Evolutionary conservation across 257 asterid genomes (phyloP), one percentile per base, ranked within the genome.

Genomic region (Thymus quinquecostatus): DNA sequence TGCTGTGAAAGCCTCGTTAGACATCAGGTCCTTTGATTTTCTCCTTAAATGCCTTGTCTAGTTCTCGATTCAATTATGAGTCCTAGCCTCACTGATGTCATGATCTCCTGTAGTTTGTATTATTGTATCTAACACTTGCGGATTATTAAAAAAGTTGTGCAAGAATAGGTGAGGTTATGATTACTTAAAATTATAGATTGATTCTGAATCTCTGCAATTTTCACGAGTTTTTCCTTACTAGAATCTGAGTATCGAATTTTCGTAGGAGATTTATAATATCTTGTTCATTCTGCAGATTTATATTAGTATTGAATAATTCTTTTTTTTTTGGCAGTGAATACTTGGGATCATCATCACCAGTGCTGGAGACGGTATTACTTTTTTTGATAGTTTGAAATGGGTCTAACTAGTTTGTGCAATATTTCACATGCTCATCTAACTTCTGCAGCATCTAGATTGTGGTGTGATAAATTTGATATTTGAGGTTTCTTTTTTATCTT

Each of bases 271-370:
- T 64, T 65, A 27, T 64, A 21, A 14, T 9, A 33, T 50, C 5
- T 8, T 64, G 66, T 73, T 69, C 66, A 9, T 57, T 48, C 11
- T 5, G 43, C 43, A 21, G 34, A 66, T 59, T 12, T 38, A 48
- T 53, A 50, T 44, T 68, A 30, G 58, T 66, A 66, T 75, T 41
- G 43, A 76, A 36, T 75, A 44, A 27, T 29, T 71, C 10, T 0
- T 38, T 51, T 55, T 56, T 80, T 29, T 76, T 50, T 76, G 71
- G 84, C 86, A 85, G 89, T 64, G 79, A 76, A 62, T 34, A 75
- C 69, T 57, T 79, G 75, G 84, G 72, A 78, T 14, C 68, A 74
- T 32, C 68, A 64, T 48, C 80, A 43, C 45, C 43, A 9, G 33
- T 40, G 64, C 72, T 48, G 75, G 71, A 83, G 91, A 88, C 83